phyloP scores from a whole-genome alignment of 257 asterid genomes.

The Thymus mandschuricus region DNA sequence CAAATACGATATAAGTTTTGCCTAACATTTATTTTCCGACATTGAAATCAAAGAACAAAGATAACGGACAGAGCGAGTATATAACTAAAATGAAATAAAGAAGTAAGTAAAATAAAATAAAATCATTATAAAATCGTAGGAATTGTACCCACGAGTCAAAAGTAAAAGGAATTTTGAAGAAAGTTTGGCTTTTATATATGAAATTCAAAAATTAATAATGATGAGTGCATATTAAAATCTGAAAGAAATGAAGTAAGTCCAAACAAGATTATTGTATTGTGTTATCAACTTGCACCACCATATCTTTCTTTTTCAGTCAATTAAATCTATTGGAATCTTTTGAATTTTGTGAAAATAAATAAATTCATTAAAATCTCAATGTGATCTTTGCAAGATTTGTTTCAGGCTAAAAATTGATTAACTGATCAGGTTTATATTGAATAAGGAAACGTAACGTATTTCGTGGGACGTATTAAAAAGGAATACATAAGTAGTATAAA shows the following conservation, averaged over 20 bases:
- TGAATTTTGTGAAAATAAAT: conserved; percentile 5
- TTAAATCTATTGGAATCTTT: conserved; percentile 27
- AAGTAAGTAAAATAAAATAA: neutral
- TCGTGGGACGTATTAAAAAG: too few species aligned
- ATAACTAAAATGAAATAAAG: too few species aligned
- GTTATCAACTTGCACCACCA: conserved; percentile 15
- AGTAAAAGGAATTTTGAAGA: conserved; percentile 18
- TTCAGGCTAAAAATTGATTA: neutral
- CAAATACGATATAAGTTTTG: too few species aligned
- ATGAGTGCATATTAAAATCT: conserved; percentile 13
- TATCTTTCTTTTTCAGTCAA: conserved; percentile 23
- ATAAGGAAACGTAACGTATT: too few species aligned
- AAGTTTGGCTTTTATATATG: neutral
- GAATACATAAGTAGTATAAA: too few species aligned
- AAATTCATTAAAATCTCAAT: neutral
- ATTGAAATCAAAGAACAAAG: too few species aligned
- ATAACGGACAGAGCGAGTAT: too few species aligned
- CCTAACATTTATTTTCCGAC: too few species aligned
- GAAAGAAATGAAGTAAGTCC: conserved; percentile 4
- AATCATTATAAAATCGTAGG: neutral
- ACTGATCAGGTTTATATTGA: neutral
- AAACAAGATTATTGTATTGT: neutral
- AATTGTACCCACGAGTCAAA: conserved; percentile 23
- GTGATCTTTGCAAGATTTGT: conserved; percentile 14
- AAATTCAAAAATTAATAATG: conserved; percentile 27